Evolutionary conservation across 2,329 filamentous ascomycete species (phyloP), one percentile per base, ranked within the genome.

Genomic region (Helotiales sp.): DNA sequence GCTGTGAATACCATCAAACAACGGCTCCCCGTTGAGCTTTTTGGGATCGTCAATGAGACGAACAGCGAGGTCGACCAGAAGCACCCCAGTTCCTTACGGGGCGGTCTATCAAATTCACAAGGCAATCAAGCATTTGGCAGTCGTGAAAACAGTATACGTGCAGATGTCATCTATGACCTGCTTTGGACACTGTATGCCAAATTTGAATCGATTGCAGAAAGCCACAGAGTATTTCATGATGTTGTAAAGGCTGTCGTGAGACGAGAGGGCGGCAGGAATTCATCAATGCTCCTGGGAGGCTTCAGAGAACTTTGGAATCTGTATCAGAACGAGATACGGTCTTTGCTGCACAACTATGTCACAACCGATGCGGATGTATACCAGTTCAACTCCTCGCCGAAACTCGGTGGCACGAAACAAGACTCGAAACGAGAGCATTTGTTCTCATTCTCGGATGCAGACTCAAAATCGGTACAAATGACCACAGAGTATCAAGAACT

Each of bases 221-320:
- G 94, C 1, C 96, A 99, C 77, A 90, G 96, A 49, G 90, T 97
- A 0, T 89, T 98, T 65, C 93, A 98, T 78, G 96, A 98, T 78
- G 91, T 96, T 55, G 91, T 97, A 75, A 91, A 91, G 70, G 92
- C 92, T 0, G 92, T 99, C 66, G 89, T 95, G 63, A 89, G 90
- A 69, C 89, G 96, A 59, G 94, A 98, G 76, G 91, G 91, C 4
- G 59, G 79, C 77, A 64, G 88, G 78, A 82, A 90, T 82, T 82
- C 87, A 73, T 85, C 82, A 47, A 85, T 87, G 0, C 84, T 98
- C 59, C 90, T 93, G 6, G 90, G 93, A 64, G 93, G 93, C 64
- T 99, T 99, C 80, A 96, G 95, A 76, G 96, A 98, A 80, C 82
- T 99, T 47, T 99, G 96, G 96, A 97, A 97, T 77, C 83, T 99